Evolutionary conservation across 805 yeast genomes (phyloP), one percentile per base, ranked within the genome.

Genomic region (Yarrowia bubula): DNA sequence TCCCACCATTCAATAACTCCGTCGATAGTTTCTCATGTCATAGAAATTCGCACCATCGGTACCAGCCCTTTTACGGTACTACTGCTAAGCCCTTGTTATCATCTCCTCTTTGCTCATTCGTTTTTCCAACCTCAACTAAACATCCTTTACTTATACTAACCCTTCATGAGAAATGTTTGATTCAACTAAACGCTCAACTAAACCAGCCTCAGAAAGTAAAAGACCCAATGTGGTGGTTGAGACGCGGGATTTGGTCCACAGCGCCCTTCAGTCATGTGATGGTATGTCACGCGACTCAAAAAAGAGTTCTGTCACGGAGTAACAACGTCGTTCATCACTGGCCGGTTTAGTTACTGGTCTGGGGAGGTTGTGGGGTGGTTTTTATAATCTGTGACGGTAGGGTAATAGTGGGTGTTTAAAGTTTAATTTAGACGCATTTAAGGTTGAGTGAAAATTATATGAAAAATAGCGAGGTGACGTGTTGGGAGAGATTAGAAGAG

Each of bases 201-300:
- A 51, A 51, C 60, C 60, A 51, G 60, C 44, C 60, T 51, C 60
- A 39, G 60, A 51, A 37, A 11, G 11, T 8, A n/a, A 51, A 38
- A 51, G 60, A 51, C 60, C 60, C 44, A 8, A 28, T 38, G 43
- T 39, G 60, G 63, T 57, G 63, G 63, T 42, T 41, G 41, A 57
- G 50, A 57, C 50, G 50, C 50, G 39, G 63, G 63, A 1, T 17
- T 33, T 57, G 41, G 17, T 57, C 63, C 63, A 57, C 63, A 57
- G 63, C 63, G 63, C 63, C 63, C 63, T 51, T 39, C 60, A 51
- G 60, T 15, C 60, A n/a, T 44, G 13, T 51, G 60, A 51, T 51
- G 60, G 60, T 51, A 51, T 51, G 60, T 51, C 60, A 51, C 44
- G 35, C 44, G 60, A 28, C 60, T 51, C 44, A 38, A 18, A 14